Percentiles rank a stretch among this genome's conserved stretches.
phyloP scores from a whole-genome alignment of 1,284 basidiomycete genomes.

The Melanopsichium pennsylvanicum region DNA sequence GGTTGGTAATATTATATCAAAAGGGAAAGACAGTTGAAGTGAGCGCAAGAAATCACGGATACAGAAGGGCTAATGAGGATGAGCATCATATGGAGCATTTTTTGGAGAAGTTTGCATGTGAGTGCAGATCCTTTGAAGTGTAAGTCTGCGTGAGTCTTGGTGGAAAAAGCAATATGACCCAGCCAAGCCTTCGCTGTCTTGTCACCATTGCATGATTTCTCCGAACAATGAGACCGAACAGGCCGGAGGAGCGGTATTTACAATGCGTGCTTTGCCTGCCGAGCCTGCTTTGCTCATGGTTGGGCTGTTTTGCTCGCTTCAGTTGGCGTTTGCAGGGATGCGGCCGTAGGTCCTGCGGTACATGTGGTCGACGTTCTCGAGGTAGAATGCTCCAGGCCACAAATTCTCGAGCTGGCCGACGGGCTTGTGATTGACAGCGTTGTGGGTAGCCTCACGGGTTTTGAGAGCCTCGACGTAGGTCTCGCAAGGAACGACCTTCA shows the following conservation, averaged over 20 bases:
- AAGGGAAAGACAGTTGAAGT: not conserved
- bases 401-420: constrained; percentile 87
- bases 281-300: not conserved
- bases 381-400: constrained; percentile 93
- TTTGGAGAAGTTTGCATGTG: not conserved
- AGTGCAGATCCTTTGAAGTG: too few species aligned
- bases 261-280: not conserved
- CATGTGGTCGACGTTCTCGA: constrained; percentile 88
- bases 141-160: too few species aligned
- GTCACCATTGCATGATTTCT: not conserved
- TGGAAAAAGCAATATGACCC: too few species aligned
- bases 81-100: constrained; percentile 1
- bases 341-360: constrained; percentile 84
- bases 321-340: constrained; percentile 44
- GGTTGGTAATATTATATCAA: constrained; percentile 16
- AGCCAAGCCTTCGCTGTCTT: too few species aligned
- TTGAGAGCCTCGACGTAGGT: constrained; percentile 80
- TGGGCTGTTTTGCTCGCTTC: not conserved
- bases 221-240: not conserved
- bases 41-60: not conserved
- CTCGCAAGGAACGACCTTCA: constrained; percentile 90
- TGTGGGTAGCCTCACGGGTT: constrained; percentile 87
- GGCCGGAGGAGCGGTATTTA: constrained; percentile 1
- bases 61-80: constrained; percentile 1
- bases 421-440: constrained; percentile 84